phyloP scores from a whole-genome alignment of 495 filamentous ascomycete species.

The Aspergillus indologenus region DNA sequence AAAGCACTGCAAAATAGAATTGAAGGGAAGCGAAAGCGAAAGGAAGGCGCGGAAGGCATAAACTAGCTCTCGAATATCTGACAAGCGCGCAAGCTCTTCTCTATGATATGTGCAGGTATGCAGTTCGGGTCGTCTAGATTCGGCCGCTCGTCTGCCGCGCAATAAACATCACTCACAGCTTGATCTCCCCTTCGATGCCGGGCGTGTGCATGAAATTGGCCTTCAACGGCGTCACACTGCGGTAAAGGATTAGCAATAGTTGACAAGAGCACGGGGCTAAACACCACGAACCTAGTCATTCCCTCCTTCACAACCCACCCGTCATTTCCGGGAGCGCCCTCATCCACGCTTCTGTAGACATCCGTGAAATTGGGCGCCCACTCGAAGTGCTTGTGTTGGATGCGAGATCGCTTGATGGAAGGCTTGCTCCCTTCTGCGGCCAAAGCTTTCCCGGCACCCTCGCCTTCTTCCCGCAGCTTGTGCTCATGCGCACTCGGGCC shows the following conservation, averaged over 20 bases:
- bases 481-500: constrained; percentile 56
- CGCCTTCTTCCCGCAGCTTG: constrained; percentile 32
- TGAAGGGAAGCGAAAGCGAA: constrained; percentile 15
- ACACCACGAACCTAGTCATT: constrained; percentile 69
- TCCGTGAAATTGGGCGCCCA: constrained; percentile 88
- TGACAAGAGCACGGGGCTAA: not conserved
- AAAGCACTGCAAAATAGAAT: not conserved
- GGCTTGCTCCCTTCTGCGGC: not conserved
- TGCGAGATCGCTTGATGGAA: constrained; percentile 34
- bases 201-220: constrained; percentile 89
- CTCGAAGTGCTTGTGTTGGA: constrained; percentile 81
- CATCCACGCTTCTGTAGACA: constrained; percentile 79
- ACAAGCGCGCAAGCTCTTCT: constrained; percentile 25
- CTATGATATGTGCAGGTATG: constrained; percentile 27
- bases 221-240: constrained; percentile 82
- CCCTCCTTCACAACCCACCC: constrained; percentile 90
- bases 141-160: constrained; percentile 22
- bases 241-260: constrained; percentile 16
- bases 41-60: constrained; percentile 26
- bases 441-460: not conserved
- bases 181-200: constrained; percentile 68
- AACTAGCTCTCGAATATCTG: constrained; percentile 33
- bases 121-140: constrained; percentile 19
- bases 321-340: constrained; percentile 80
- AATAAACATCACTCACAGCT: constrained; percentile 82